Evolutionary conservation across 2,329 filamentous ascomycete species (phyloP).

Genomic region (Albifimbria verrucaria): DNA sequence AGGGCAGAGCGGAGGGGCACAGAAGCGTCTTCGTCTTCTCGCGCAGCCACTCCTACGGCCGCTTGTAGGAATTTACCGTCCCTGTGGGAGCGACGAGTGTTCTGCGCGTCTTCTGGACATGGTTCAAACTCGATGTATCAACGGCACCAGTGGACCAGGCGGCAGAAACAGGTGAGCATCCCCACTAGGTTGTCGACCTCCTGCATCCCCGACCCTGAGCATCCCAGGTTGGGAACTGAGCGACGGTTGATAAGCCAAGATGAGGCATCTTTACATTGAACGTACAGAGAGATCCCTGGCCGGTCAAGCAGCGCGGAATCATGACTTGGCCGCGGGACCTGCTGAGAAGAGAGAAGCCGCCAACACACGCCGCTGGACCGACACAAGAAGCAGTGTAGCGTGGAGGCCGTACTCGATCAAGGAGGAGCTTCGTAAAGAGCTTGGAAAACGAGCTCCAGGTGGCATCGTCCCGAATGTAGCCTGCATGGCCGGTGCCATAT

Average conservation of each 20-base stretch:
- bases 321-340: too few species aligned
- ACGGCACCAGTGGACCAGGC: neutral
- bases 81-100: neutral
- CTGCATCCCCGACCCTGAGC: neutral
- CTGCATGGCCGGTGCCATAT: neutral
- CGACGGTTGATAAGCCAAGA: neutral
- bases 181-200: neutral
- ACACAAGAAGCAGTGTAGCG: too few species aligned
- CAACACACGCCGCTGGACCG: too few species aligned
- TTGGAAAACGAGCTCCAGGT: neutral
- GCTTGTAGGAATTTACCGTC: neutral
- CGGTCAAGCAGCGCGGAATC: too few species aligned
- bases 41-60: neutral
- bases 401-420: too few species aligned
- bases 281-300: too few species aligned
- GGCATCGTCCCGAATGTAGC: neutral
- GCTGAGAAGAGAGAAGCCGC: too few species aligned
- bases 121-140: neutral
- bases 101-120: neutral
- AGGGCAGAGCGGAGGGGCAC: neutral
- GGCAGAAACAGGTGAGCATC: neutral
- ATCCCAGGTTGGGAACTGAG: neutral
- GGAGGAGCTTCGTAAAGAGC: too few species aligned
- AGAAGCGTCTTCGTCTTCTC: neutral
- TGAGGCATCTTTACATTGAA: neutral